Evolutionary conservation across 768 basidiomycete genomes (phyloP).

Genomic region (Mycena albidolilacea): DNA sequence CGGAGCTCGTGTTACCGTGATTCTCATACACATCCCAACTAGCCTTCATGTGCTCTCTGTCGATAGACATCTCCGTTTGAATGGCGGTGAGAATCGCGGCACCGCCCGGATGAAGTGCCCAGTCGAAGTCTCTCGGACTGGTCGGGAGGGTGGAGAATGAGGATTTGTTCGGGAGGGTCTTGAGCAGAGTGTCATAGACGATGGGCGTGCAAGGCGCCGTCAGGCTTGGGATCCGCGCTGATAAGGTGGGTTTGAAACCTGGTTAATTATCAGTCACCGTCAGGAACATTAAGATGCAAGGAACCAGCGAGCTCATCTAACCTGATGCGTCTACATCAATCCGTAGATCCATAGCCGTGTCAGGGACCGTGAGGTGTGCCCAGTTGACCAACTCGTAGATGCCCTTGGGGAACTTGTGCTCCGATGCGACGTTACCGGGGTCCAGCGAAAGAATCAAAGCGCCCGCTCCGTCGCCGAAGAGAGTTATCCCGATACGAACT

Average conservation of each 20-base stretch:
- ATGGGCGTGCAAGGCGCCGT: constrained; percentile 14
- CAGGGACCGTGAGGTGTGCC: constrained; percentile 30
- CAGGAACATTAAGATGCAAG: background rate
- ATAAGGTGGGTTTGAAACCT: constrained; percentile 24
- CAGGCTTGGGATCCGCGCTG: constrained; percentile 4
- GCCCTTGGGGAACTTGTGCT: background rate
- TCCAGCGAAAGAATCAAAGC: constrained; percentile 25
- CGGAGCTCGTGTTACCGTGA: constrained; percentile 35
- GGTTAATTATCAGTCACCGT: background rate
- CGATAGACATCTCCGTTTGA: background rate
- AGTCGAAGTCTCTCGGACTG: constrained; percentile 28
- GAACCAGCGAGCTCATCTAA: background rate
- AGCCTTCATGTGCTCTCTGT: constrained; percentile 19
- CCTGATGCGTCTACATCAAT: constrained; percentile 21
- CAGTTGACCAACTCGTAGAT: constrained; percentile 34
- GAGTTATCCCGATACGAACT: constrained; percentile 22
- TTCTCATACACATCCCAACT: constrained; percentile 36
- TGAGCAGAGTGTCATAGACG: constrained; percentile 23
- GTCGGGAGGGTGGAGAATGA: background rate
- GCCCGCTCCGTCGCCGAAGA: constrained; percentile 32
- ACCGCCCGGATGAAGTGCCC: constrained; percentile 31
- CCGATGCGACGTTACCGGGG: background rate
- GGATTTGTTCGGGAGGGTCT: constrained; percentile 8
- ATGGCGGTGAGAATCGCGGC: constrained; percentile 12
- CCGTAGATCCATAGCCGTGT: constrained; percentile 11